Evolutionary conservation across 2,329 filamentous ascomycete species (phyloP).

Genomic region (Tolypocladium sp.): DNA sequence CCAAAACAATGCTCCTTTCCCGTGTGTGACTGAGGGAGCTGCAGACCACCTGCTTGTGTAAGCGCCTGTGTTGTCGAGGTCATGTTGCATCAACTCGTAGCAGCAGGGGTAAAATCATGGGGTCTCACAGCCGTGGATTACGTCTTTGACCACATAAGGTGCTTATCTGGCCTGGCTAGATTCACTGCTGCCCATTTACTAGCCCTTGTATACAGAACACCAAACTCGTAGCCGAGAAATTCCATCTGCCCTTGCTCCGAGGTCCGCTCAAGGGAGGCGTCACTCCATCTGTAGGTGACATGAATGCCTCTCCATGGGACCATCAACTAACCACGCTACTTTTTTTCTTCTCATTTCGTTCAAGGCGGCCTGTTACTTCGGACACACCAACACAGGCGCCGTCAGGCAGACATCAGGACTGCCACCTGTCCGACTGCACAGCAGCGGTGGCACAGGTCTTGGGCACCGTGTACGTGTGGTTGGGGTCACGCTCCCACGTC

Average conservation of each 20-base stretch:
- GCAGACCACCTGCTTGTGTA: neutral
- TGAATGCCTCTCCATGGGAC: neutral
- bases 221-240: neutral
- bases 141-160: neutral
- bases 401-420: conserved; percentile 4
- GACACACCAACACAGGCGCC: neutral
- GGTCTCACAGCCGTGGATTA: neutral
- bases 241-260: neutral
- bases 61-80: neutral
- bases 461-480: conserved; percentile 28
- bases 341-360: too few relatives aligned
- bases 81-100: neutral
- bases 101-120: neutral
- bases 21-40: neutral
- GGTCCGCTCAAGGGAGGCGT: neutral
- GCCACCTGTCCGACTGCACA: conserved; percentile 20
- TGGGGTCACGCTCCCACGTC: conserved; percentile 56
- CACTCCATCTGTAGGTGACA: too few relatives aligned
- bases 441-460: conserved; percentile 18
- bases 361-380: neutral
- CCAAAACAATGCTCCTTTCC: neutral
- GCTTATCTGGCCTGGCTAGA: neutral
- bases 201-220: neutral
- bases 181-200: neutral
- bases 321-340: too few relatives aligned